Percentiles rank a stretch among this genome's conserved stretches.
These are phyloP conservation scores for Pythium myriotylum DNA, from an alignment of 352 stramenopile genomes.

Conservation along the genomic window DNA sequence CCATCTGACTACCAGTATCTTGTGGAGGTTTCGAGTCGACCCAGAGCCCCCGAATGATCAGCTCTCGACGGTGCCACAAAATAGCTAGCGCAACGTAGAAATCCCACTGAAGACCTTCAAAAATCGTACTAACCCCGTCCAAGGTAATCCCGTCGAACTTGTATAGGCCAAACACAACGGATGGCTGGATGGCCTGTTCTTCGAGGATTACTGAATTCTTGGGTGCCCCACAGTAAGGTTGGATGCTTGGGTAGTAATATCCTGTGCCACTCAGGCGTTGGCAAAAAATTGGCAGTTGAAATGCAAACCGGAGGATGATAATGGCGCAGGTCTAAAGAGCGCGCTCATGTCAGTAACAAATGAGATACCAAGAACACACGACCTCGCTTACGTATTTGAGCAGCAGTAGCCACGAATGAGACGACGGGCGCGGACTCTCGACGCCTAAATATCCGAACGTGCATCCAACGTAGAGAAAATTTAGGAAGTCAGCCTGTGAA, in stretches of 20 bases:
- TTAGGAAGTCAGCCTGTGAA: slow-evolving; percentile 72
- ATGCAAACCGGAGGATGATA: slow-evolving; percentile 68
- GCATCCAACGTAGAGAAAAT: slow-evolving; percentile 73
- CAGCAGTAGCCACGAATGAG: slow-evolving; percentile 66
- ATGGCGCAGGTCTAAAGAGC: slow-evolving; percentile 36
- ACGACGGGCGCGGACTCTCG: slow-evolving; percentile 73
- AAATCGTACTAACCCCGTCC: slow-evolving; percentile 47
- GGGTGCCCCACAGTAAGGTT: slow-evolving; percentile 67
- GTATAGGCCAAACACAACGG: slow-evolving; percentile 83
- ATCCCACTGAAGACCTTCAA: slow-evolving; percentile 79
- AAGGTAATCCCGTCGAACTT: slow-evolving; percentile 78
- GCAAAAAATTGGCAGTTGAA: slow-evolving; percentile 87
- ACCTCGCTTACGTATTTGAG: slow-evolving; percentile 75
- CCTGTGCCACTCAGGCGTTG: slow-evolving; percentile 52
- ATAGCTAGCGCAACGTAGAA: slow-evolving; percentile 82
- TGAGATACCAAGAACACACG: not conserved
- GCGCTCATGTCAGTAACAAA: not conserved
- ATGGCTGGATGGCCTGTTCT: slow-evolving; percentile 73
- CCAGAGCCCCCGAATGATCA: slow-evolving; percentile 81
- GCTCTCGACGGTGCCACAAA: slow-evolving; percentile 80
- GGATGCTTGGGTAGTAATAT: slow-evolving; percentile 77
- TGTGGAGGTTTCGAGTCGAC: slow-evolving; percentile 33
- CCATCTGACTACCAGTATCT: slow-evolving; percentile 9
- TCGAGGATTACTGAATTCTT: slow-evolving; percentile 32
- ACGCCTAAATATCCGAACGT: slow-evolving; percentile 74